Evolutionary conservation across 1,284 basidiomycete genomes (phyloP), one percentile per base, ranked within the genome.

Genomic region (Boletus holoroseus): DNA sequence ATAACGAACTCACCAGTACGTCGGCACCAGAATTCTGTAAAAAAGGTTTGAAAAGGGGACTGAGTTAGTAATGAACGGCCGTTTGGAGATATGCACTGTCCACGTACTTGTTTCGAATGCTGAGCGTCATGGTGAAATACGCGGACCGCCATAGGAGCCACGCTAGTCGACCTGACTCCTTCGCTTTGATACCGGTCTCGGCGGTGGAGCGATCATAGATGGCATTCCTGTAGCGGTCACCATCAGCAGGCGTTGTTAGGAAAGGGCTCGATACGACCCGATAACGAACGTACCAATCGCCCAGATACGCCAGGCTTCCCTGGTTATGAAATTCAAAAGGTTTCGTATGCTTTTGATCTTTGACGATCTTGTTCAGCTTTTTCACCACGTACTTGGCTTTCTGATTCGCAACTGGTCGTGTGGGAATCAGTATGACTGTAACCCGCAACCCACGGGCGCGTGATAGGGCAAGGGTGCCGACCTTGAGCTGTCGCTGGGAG

Each of bases 401-500:
- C 66, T 92, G 89, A 55, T 82, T 82, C 2, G 91, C 90, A 26
- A 92, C 91, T 86, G 41, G 57, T 55, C 50, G 20, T 51, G 38
- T 39, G 44, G 46, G 12, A n/a, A 49, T 58, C 31, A 56, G 37
- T 51, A 40, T 56, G 42, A 49, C 15, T 12, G 37, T 36, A 66
- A 61, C 67, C 64, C 67, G 20, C 44, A 67, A 55, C 67, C 64
- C 68, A 62, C 45, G 61, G 53, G 60, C 55, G 47, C 47, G 45
- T 53, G 53, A 51, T 51, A 51, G 44, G 42, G 48, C 28, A 54
- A 47, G 49, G 50, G 41, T 42, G 55, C 64, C 20, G 32, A 81
- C 83, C 84, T 77, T 91, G 88, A 15, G 88, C 88, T 20, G 88
- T 91, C 1, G 93, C 91, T 7, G 93, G 92, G 4, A 94, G 74